Conservation (phyloP, 306 rosid genomes). For the Lablab purpureus region DNA sequence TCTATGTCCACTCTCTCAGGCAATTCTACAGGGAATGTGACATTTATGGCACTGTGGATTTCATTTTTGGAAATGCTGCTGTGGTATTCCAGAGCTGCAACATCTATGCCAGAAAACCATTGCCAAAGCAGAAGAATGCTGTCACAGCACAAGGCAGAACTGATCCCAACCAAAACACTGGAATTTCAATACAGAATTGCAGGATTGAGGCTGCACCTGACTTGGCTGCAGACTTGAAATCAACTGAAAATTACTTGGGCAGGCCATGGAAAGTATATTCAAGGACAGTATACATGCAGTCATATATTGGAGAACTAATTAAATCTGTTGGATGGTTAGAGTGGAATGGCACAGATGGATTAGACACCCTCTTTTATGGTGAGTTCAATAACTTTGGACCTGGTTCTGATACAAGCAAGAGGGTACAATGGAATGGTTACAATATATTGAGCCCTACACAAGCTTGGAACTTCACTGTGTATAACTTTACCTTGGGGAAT, state of each 20-base stretch:
- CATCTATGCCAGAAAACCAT: constrained; percentile 66
- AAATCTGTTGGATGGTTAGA: constrained; percentile 73
- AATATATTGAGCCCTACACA: constrained; percentile 58
- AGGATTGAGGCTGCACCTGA: constrained; percentile 69
- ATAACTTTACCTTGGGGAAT: constrained; percentile 64
- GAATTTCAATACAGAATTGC: constrained; percentile 82
- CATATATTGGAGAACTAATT: constrained; percentile 70
- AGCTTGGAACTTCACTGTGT: constrained; percentile 74
- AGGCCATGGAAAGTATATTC: constrained; percentile 81
- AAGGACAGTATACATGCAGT: constrained; percentile 79
- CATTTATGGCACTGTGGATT: constrained; percentile 78
- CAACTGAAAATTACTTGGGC: constrained; percentile 53
- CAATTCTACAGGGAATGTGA: constrained; percentile 84
- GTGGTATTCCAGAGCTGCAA: constrained; percentile 80
- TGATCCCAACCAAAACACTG: constrained; percentile 73
- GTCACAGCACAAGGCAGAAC: constrained; percentile 80
- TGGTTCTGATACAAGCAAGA: constrained; percentile 60
- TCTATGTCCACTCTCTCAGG: constrained; percentile 75
- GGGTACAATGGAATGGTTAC: constrained; percentile 79
- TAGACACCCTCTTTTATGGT: constrained; percentile 73
- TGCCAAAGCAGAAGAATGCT: constrained; percentile 57
- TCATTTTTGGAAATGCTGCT: constrained; percentile 85
- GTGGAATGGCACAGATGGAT: constrained; percentile 73
- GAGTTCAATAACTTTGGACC: constrained; percentile 75
- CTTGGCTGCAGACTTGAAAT: constrained; percentile 49